Conservation (phyloP, 2,329 filamentous ascomycete species). For the Juglanconis sp. region DNA sequence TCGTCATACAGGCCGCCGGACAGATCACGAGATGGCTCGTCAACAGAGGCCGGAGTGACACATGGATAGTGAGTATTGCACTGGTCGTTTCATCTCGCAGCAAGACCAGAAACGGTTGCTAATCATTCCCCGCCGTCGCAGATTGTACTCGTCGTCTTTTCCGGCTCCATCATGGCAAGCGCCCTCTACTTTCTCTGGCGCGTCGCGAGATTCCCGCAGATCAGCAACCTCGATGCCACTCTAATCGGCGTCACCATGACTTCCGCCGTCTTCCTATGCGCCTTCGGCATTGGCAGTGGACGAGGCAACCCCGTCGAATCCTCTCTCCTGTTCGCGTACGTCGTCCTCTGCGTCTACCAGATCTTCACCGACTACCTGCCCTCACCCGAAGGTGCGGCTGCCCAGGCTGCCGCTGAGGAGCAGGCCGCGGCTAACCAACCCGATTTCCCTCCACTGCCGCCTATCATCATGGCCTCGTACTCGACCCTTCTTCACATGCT, state of each 20-base stretch:
- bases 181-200: constrained; percentile 96
- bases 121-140: constrained; percentile 38
- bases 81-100: not conserved
- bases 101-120: constrained; percentile 22
- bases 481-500: constrained; percentile 84
- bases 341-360: constrained; percentile 98
- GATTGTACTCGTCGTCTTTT: constrained; percentile 85
- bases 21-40: constrained; percentile 95
- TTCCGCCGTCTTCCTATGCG: constrained; percentile 86
- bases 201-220: constrained; percentile 87
- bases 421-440: constrained; percentile 56
- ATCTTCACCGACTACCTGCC: constrained; percentile 98
- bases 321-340: constrained; percentile 91
- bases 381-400: constrained; percentile 55
- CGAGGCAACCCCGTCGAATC: constrained; percentile 94
- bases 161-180: constrained; percentile 87
- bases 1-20: constrained; percentile 92
- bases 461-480: constrained; percentile 98
- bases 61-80: constrained; percentile 75
- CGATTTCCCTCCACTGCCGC: constrained; percentile 94
- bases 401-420: constrained; percentile 45
- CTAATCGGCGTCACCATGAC: constrained; percentile 91
- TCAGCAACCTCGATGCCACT: constrained; percentile 87
- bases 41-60: constrained; percentile 88
- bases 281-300: constrained; percentile 90